Evolutionary conservation across 768 basidiomycete species (phyloP), one percentile per base, ranked within the genome.

Genomic region (Tulasnella sp.): DNA sequence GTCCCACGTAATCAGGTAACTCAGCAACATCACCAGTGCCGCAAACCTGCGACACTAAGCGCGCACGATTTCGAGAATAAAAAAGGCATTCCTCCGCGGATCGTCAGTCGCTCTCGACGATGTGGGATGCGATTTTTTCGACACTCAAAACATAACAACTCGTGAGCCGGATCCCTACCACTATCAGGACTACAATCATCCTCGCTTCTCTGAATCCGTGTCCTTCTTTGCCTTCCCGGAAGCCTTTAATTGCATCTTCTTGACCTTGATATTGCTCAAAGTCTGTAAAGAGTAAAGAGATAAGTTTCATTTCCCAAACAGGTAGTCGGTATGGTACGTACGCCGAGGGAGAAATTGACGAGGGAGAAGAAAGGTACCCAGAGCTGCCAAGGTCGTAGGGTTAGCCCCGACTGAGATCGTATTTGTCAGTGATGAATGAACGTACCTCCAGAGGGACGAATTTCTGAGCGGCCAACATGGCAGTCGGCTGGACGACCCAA

Each of bases 331-430:
- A 26, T 41, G 23, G 19, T 30, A 74, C 85, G 66, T 67, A 89
- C 88, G 21, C 88, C 88, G 11, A 88, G 75, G 21, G 80, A 69
- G 68, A 93, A 90, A 68, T 83, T 81, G 43, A 93, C 73, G 34
- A 78, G 65, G 69, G 84, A 90, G 78, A 93, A 92, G 74, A 87
- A 94, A 8, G 86, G 86, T 0, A 87, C 86, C 89, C 90, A 91
- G 45, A 90, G 76, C 85, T 88, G 64, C 26, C 47, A 49, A 48
- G 41, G 21, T 63, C 42, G 64, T 54, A 66, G 21, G 60, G 43
- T 17, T 7, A 23, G 7, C n/a, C 19, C 21, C 17, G 5, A 15
- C 52, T 11, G 52, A 1, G 32, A 15, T n/a, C 10, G 43, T 8
- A n/a, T 15, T 24, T 15, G 8, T 8, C 13, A 44, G 41, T 45